These are phyloP conservation scores for Ustilago cynodontis DNA, from an alignment of 1,284 basidiomycete genomes.

Conservation along the genomic window DNA sequence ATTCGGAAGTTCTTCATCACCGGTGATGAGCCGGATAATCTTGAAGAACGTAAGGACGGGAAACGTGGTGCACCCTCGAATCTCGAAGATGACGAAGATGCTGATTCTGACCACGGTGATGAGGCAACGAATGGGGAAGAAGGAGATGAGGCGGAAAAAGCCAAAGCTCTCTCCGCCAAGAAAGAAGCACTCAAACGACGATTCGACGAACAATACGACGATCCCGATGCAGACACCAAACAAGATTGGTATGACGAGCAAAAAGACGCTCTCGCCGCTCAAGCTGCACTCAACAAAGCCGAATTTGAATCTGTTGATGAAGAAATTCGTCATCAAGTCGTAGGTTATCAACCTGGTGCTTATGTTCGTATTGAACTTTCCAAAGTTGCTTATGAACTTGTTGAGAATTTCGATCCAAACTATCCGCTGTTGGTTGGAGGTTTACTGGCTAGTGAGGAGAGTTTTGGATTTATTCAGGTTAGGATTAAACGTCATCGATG, in stretches of 20 bases:
- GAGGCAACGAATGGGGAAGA: constrained; percentile 71
- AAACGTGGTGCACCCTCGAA: constrained; percentile 19
- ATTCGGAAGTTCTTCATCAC: constrained; percentile 93
- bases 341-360: constrained; percentile 90
- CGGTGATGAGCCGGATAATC: constrained; percentile 72
- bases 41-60: constrained; percentile 53
- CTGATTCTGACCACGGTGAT: constrained; percentile 57
- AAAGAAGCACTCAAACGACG: constrained; percentile 92
- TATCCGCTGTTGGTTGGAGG: constrained; percentile 95
- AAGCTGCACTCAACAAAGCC: constrained; percentile 84
- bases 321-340: constrained; percentile 83
- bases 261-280: constrained; percentile 90
- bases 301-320: constrained; percentile 87
- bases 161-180: constrained; percentile 80
- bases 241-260: constrained; percentile 74
- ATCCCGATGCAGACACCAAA: constrained; percentile 75
- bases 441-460: constrained; percentile 88
- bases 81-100: constrained; percentile 67
- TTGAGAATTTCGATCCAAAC: constrained; percentile 90
- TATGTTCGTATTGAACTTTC: constrained; percentile 92
- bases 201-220: constrained; percentile 97
- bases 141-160: constrained; percentile 72
- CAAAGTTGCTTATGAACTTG: constrained; percentile 88
- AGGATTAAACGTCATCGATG: constrained; percentile 96
- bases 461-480: constrained; percentile 90